These are phyloP conservation scores for Phtheirospermum japonicum DNA, from an alignment of 257 asterid species.

Conservation along the genomic window DNA sequence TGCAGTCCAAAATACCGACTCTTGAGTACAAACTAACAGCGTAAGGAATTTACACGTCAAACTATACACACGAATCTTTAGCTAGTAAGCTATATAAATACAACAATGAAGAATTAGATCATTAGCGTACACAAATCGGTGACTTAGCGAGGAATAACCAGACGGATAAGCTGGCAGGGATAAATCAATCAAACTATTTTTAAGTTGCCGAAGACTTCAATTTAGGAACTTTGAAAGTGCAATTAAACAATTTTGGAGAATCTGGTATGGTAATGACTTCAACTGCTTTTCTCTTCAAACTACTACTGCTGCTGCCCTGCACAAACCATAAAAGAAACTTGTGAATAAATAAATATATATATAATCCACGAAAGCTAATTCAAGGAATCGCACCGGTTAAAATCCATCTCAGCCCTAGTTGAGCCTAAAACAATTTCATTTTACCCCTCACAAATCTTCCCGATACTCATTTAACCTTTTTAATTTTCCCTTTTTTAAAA, in stretches of 20 bases:
- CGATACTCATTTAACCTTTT: too few species aligned
- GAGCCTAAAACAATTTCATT: too few species aligned
- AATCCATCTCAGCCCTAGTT: too few species aligned
- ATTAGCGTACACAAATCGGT: constrained; percentile 17
- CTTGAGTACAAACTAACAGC: not conserved
- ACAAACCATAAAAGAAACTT: not conserved
- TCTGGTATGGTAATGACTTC: constrained; percentile 35
- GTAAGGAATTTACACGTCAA: constrained; percentile 19
- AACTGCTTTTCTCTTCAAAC: constrained; percentile 46
- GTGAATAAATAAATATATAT: not conserved
- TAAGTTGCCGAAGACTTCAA: constrained; percentile 49
- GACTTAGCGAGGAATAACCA: not conserved
- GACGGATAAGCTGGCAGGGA: not conserved
- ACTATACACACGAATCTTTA: constrained; percentile 1
- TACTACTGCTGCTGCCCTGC: not conserved
- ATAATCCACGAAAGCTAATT: too few species aligned
- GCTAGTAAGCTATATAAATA: constrained; percentile 17
- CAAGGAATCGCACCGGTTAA: too few species aligned
- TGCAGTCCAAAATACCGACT: not conserved
- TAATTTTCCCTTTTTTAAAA: too few species aligned
- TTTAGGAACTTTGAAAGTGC: constrained; percentile 76
- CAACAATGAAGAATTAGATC: constrained; percentile 4
- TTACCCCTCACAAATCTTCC: too few species aligned
- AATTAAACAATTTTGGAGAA: constrained; percentile 64
- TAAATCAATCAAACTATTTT: constrained; percentile 25